A percentile compares a stretch with the other conserved stretches of the same genome.
These are phyloP conservation scores for Pichia cabralensis DNA, from an alignment of 805 yeast species.

Conservation along the genomic window DNA sequence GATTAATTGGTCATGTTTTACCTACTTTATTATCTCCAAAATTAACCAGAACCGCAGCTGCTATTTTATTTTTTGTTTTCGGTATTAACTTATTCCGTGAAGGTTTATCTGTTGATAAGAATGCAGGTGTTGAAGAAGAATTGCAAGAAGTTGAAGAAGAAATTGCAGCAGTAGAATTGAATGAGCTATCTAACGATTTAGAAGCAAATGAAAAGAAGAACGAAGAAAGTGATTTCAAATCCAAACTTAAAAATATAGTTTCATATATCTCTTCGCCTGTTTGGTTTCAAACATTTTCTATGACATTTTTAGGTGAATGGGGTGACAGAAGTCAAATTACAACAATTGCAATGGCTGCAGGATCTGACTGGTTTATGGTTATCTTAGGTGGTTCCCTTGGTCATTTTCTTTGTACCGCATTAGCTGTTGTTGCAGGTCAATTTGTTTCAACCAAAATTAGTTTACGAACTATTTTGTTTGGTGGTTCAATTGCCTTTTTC, in stretches of 20 bases:
- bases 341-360: slow-evolving; percentile 98
- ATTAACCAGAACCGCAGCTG: slow-evolving; percentile 74
- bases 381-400: slow-evolving; percentile 86
- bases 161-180: slow-evolving; percentile 53
- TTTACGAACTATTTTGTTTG: slow-evolving; percentile 83
- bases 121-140: slow-evolving; percentile 87
- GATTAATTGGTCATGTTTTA: slow-evolving; percentile 82
- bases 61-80: slow-evolving; percentile 69
- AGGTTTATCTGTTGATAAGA: slow-evolving; percentile 73
- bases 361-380: slow-evolving; percentile 82
- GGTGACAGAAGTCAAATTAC: slow-evolving; percentile 98
- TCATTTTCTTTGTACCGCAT: slow-evolving; percentile 75
- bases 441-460: slow-evolving; percentile 81
- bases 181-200: slow-evolving; percentile 38
- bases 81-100: slow-evolving; percentile 70
- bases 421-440: slow-evolving; percentile 93
- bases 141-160: slow-evolving; percentile 96
- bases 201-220: slow-evolving; percentile 31
- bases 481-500: slow-evolving; percentile 83
- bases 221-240: not conserved
- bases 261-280: slow-evolving; percentile 68
- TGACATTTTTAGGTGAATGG: slow-evolving; percentile 98
- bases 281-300: slow-evolving; percentile 89
- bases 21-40: slow-evolving; percentile 76
- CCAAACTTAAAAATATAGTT: slow-evolving; percentile 42